Evolutionary conservation across 2,329 filamentous ascomycete species (phyloP).

Genomic region (Penicillium aurantiogriseum): DNA sequence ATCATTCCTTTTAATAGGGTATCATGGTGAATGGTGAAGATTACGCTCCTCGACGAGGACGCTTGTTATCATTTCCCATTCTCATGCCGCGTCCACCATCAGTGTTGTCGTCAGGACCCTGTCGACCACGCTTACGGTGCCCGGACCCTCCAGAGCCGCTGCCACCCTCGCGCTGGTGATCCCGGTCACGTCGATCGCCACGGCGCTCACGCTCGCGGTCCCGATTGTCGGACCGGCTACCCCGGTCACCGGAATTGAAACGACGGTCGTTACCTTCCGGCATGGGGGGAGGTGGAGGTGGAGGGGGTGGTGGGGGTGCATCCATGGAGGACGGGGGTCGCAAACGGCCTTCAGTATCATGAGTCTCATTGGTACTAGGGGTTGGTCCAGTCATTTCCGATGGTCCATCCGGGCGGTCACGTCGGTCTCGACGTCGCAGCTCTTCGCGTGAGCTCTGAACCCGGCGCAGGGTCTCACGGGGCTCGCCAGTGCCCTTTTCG

Average conservation of each 20-base stretch:
- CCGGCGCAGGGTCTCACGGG: conserved; percentile 35
- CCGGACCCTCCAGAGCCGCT: conserved; percentile 25
- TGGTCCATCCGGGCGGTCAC: conserved; percentile 37
- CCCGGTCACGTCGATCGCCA: conserved; percentile 37
- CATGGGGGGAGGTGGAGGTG: conserved; percentile 31
- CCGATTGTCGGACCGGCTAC: conserved; percentile 27
- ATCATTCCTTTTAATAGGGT: conserved; percentile 1
- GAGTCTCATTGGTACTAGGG: conserved; percentile 10
- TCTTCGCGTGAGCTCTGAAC: conserved; percentile 35
- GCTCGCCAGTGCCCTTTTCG: conserved; percentile 27
- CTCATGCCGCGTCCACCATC: conserved; percentile 35
- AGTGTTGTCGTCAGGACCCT: conserved; percentile 35
- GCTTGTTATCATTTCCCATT: conserved; percentile 43
- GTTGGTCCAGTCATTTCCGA: conserved; percentile 18
- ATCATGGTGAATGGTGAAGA: neutral
- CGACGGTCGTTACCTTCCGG: conserved; percentile 33
- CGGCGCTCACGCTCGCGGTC: conserved; percentile 38
- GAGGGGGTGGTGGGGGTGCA: conserved; percentile 28
- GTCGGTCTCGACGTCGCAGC: conserved; percentile 35
- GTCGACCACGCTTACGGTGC: conserved; percentile 40
- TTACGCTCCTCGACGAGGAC: conserved; percentile 41
- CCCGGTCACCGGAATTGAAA: conserved; percentile 36
- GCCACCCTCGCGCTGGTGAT: conserved; percentile 30
- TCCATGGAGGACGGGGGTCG: conserved; percentile 37
- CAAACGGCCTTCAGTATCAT: conserved; percentile 35